phyloP scores from a whole-genome alignment of 1,284 basidiomycete genomes.

The Gymnopus androsaceus region DNA sequence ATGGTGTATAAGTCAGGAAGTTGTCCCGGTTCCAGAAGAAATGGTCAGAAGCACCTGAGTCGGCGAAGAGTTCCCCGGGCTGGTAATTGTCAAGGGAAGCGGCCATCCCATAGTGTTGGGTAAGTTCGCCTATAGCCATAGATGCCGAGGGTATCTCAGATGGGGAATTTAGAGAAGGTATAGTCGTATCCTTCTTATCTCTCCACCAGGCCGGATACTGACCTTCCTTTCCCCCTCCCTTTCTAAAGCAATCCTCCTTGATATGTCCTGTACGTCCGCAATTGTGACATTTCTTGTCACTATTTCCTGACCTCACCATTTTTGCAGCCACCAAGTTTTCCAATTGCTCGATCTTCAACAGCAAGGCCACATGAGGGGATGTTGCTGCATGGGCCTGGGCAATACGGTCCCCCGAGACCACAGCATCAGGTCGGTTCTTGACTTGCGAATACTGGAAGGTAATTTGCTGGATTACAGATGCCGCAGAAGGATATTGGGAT shows the following conservation, averaged over 20 bases:
- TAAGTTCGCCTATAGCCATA: not conserved
- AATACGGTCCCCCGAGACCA: not conserved
- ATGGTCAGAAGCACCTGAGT: constrained; percentile 10
- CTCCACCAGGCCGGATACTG: constrained; percentile 14
- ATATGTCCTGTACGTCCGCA: not conserved
- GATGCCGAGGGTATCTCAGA: not conserved
- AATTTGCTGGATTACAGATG: constrained; percentile 11
- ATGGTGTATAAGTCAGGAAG: constrained; percentile 2
- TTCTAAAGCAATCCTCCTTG: constrained; percentile 5
- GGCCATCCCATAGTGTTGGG: not conserved
- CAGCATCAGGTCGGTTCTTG: not conserved
- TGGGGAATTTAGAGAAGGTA: not conserved
- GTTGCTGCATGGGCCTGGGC: constrained; percentile 2
- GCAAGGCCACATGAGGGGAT: no score
- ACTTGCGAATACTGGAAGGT: not conserved
- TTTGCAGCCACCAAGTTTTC: not conserved
- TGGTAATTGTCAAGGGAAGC: no score
- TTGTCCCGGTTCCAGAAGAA: not conserved
- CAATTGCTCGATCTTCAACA: constrained; percentile 4
- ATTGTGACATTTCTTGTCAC: not conserved
- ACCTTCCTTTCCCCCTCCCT: constrained; percentile 14
- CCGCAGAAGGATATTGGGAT: not conserved
- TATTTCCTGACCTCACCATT: not conserved
- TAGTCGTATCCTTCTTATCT: constrained; percentile 2
- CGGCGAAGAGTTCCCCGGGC: not conserved